Evolutionary conservation across 148 eudicot species (phyloP), one percentile per base, ranked within the genome.

Genomic region (Vaccinium macrocarpon): DNA sequence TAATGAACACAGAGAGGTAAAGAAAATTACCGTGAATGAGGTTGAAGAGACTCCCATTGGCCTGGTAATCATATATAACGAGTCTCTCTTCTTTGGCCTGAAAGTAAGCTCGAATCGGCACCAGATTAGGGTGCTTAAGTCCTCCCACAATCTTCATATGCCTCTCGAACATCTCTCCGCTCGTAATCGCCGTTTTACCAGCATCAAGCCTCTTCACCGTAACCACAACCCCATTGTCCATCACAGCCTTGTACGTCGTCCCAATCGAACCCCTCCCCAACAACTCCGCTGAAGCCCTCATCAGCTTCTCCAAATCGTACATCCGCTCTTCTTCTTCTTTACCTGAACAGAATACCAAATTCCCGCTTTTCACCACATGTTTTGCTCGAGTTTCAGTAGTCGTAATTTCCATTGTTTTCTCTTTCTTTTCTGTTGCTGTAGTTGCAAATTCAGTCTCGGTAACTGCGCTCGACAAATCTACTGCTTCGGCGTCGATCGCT

Each of bases 241-340:
- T 84, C 84, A 89, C 93, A 0, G 98, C 97, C 82, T 95, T 95
- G 68, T 95, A 95, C 6, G 98, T 95, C 5, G 95, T 91, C 81
- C 97, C 98, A 27, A 95, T 81, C 8, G 91, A 91, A 2, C 98
- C 98, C 55, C 98, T 89, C 49, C 98, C 98, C 5, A 95, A 80
- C 88, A 95, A 83, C 91, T 95, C 98, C 32, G 98, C 98, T 9
- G 98, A 94, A 10, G 93, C 97, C 79, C 93, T 92, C 98, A 95
- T 95, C 80, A 95, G 81, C 88, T 88, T 91, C 84, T 95, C 98
- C 64, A 94, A 25, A 10, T 88, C 88, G 84, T 91, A 95, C 80
- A 84, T 68, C 82, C 78, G 86, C 32, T 72, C 46, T 42, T 5
- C 38, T 32, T 2, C 35, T 35, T 35, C 74, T 32, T 94, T 97